Conservation (phyloP, 495 filamentous ascomycete genomes). For the Aspergillus indologenus region DNA sequence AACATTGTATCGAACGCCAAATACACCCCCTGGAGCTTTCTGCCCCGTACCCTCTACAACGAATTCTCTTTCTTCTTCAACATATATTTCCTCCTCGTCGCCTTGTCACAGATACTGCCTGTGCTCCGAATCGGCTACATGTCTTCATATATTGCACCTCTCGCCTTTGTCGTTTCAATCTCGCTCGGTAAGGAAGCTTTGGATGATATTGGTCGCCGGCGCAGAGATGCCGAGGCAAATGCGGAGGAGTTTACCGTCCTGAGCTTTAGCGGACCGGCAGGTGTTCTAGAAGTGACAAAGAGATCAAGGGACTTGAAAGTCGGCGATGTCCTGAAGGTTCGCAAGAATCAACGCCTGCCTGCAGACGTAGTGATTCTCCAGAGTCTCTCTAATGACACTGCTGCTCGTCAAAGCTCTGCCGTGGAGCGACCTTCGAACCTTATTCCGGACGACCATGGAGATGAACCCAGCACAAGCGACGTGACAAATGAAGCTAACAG, state of each 20-base stretch:
- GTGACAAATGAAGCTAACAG: slow-evolving; percentile 13
- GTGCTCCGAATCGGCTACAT: slow-evolving; percentile 88
- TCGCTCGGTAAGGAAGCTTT: slow-evolving; percentile 94
- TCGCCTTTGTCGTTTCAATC: slow-evolving; percentile 87
- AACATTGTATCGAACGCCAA: slow-evolving; percentile 96
- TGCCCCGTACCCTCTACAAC: slow-evolving; percentile 92
- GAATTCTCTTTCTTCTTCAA: slow-evolving; percentile 99
- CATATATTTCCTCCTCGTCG: slow-evolving; percentile 95
- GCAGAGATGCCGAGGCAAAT: slow-evolving; percentile 90
- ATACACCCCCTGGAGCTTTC: slow-evolving; percentile 94
- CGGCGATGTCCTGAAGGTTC: slow-evolving; percentile 88
- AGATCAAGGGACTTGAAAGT: slow-evolving; percentile 89
- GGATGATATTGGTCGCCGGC: slow-evolving; percentile 83
- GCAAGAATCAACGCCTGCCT: slow-evolving; percentile 86
- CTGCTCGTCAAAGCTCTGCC: slow-evolving; percentile 20
- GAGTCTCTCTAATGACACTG: slow-evolving; percentile 66
- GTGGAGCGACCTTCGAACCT: slow-evolving; percentile 23
- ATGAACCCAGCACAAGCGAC: slow-evolving; percentile 11
- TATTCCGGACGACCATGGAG: slow-evolving; percentile 18
- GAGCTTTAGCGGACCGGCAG: slow-evolving; percentile 49
- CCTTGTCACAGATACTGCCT: slow-evolving; percentile 87
- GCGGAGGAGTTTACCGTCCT: slow-evolving; percentile 84
- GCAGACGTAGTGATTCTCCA: slow-evolving; percentile 94
- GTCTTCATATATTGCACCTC: slow-evolving; percentile 87
- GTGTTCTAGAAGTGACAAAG: slow-evolving; percentile 59